Percentiles rank a stretch among this genome's conserved stretches.
phyloP scores from a whole-genome alignment of 129 eudicot genomes.

The Solidago caesia region DNA sequence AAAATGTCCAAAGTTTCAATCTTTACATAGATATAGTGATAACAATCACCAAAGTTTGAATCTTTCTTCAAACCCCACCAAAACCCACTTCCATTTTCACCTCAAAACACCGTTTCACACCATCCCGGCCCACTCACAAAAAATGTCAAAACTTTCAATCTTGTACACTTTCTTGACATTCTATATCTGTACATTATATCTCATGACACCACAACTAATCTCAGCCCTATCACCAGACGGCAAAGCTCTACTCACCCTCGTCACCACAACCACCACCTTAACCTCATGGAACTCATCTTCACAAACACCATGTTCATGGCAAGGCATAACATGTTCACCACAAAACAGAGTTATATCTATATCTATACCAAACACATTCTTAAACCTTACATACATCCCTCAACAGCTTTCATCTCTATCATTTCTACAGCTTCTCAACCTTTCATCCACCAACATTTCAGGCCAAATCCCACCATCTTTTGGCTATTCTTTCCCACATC shows the following conservation, averaged over 20 bases:
- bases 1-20: constrained; percentile 36
- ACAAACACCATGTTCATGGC: constrained; percentile 89
- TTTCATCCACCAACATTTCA: constrained; percentile 86
- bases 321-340: constrained; percentile 84
- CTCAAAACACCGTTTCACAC: not conserved
- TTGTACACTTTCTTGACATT: constrained; percentile 35
- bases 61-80: constrained; percentile 28
- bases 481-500: constrained; percentile 46
- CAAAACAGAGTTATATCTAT: constrained; percentile 75
- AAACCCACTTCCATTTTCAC: constrained; percentile 13
- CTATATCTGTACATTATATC: not conserved
- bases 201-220: constrained; percentile 16
- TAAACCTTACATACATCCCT: constrained; percentile 76
- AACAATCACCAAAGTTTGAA: constrained; percentile 30
- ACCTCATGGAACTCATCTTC: constrained; percentile 85
- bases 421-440: constrained; percentile 81
- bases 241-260: constrained; percentile 66
- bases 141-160: constrained; percentile 34
- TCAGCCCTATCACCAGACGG: constrained; percentile 75
- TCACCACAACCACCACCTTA: constrained; percentile 41
- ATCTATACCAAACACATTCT: constrained; percentile 78
- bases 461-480: constrained; percentile 77
- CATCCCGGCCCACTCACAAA: constrained; percentile 1
- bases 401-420: constrained; percentile 70
- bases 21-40: constrained; percentile 44